phyloP scores from a whole-genome alignment of 202 grass and related monocot genomes.

The Cymbopogon flexuosus region DNA sequence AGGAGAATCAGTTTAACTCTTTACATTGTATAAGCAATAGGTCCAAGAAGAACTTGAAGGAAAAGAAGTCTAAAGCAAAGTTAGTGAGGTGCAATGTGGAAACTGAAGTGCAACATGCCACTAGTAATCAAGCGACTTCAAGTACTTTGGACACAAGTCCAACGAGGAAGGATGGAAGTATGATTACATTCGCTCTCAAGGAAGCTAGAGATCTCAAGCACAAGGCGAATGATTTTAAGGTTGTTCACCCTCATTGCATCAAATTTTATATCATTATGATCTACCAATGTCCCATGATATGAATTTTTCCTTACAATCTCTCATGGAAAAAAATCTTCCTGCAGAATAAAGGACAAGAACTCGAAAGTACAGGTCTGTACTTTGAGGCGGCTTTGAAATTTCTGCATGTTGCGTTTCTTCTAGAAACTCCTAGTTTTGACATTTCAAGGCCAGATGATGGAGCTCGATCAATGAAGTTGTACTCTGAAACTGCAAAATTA shows the following conservation, averaged over 20 bases:
- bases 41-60: too few species aligned
- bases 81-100: slow-evolving; percentile 37
- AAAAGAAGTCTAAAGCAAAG: slow-evolving; percentile 30
- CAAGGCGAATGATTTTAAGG: slow-evolving; percentile 73
- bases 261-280: slow-evolving; percentile 17
- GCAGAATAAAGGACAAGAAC: slow-evolving; percentile 53
- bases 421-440: slow-evolving; percentile 57
- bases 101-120: slow-evolving; percentile 39
- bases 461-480: slow-evolving; percentile 59
- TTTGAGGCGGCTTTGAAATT: slow-evolving; percentile 92
- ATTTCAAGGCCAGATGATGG: slow-evolving; percentile 45
- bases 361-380: slow-evolving; percentile 65
- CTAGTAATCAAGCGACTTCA: slow-evolving; percentile 27
- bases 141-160: slow-evolving; percentile 42
- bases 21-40: too few species aligned
- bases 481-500: slow-evolving; percentile 80
- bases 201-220: slow-evolving; percentile 83
- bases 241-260: slow-evolving; percentile 7
- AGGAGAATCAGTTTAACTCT: too few species aligned
- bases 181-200: slow-evolving; percentile 50
- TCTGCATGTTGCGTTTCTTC: slow-evolving; percentile 66
- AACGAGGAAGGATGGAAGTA: slow-evolving; percentile 44
- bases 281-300: background rate
- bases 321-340: background rate
- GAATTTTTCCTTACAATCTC: background rate